Conservation (phyloP, 805 yeast species). For the Metschnikowia corniflorae region DNA sequence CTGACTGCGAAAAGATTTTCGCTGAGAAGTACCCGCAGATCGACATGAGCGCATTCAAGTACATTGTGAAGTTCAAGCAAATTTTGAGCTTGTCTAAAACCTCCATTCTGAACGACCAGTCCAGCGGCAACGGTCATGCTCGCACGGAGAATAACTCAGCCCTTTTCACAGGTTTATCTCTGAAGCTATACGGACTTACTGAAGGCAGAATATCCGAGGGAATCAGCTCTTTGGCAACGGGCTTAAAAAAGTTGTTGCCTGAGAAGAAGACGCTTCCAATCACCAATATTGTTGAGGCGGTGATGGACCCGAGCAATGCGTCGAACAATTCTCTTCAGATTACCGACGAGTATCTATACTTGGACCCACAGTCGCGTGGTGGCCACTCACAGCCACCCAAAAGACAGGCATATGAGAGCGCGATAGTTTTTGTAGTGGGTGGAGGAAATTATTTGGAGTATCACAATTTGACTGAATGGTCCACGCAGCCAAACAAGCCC, state of each 20-base stretch:
- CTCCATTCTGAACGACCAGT: conserved; percentile 19
- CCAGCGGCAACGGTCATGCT: conserved; percentile 27
- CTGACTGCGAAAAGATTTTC: conserved; percentile 64
- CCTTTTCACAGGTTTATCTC: conserved; percentile 67
- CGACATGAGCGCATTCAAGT: conserved; percentile 62
- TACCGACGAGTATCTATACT: conserved; percentile 86
- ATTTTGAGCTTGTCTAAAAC: conserved; percentile 47
- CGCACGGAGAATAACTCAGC: conserved; percentile 46
- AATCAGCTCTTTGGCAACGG: conserved; percentile 82
- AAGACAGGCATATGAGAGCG: conserved; percentile 74
- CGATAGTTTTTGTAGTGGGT: conserved; percentile 89
- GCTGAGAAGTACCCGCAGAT: conserved; percentile 43
- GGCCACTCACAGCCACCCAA: conserved; percentile 86
- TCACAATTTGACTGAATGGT: conserved; percentile 92
- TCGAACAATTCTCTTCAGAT: conserved; percentile 59
- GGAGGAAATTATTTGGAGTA: conserved; percentile 96
- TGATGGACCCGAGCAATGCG: conserved; percentile 76
- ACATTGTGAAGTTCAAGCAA: conserved; percentile 80
- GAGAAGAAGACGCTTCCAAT: conserved; percentile 85
- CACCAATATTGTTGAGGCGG: conserved; percentile 85
- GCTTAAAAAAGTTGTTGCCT: conserved; percentile 82
- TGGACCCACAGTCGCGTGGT: conserved; percentile 90
- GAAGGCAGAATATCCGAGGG: conserved; percentile 86
- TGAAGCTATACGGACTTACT: conserved; percentile 74
- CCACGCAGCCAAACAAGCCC: conserved; percentile 33